phyloP scores from a whole-genome alignment of 2,329 filamentous ascomycete species.

The Metarhizium album region DNA sequence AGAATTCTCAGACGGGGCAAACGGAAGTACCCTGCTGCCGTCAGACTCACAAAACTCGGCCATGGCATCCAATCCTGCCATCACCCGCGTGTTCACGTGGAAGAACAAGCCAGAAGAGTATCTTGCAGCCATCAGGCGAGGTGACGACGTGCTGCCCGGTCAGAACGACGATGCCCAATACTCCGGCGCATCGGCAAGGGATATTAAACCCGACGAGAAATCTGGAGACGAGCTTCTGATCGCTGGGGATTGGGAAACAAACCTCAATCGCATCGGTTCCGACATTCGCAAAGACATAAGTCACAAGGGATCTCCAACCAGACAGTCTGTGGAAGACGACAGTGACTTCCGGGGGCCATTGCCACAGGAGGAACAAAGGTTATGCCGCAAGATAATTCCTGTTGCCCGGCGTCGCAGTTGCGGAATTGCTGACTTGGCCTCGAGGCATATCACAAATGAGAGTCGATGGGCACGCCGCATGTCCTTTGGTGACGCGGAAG shows the following conservation, averaged over 20 bases:
- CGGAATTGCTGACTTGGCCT: slow-evolving; percentile 21
- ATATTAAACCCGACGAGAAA: slow-evolving; percentile 13
- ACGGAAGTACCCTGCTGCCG: slow-evolving; percentile 5
- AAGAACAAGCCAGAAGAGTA: slow-evolving; percentile 55
- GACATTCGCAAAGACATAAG: slow-evolving; percentile 33
- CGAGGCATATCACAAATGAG: slow-evolving; percentile 35
- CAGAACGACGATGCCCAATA: slow-evolving; percentile 15
- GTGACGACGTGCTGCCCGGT: slow-evolving; percentile 18
- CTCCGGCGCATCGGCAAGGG: slow-evolving; percentile 17
- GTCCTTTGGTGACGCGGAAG: slow-evolving; percentile 66
- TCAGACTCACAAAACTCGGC: slow-evolving; percentile 12
- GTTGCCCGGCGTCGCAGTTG: slow-evolving; percentile 55
- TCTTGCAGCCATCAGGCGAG: slow-evolving; percentile 28
- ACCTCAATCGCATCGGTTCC: slow-evolving; percentile 21
- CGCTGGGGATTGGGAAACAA: slow-evolving; percentile 14
- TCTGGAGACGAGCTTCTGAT: slow-evolving; percentile 14
- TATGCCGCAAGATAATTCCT: slow-evolving; percentile 31
- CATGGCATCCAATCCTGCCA: slow-evolving; percentile 26
- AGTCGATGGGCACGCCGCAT: slow-evolving; percentile 59
- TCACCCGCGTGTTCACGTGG: slow-evolving; percentile 48
- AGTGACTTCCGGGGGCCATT: slow-evolving; percentile 46
- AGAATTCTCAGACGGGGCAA: slow-evolving; percentile 31
- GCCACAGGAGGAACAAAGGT: slow-evolving; percentile 35
- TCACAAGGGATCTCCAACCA: slow-evolving; percentile 39
- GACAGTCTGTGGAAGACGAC: slow-evolving; percentile 49